phyloP scores from a whole-genome alignment of 768 basidiomycete species.

The Boletus barrowsii region DNA sequence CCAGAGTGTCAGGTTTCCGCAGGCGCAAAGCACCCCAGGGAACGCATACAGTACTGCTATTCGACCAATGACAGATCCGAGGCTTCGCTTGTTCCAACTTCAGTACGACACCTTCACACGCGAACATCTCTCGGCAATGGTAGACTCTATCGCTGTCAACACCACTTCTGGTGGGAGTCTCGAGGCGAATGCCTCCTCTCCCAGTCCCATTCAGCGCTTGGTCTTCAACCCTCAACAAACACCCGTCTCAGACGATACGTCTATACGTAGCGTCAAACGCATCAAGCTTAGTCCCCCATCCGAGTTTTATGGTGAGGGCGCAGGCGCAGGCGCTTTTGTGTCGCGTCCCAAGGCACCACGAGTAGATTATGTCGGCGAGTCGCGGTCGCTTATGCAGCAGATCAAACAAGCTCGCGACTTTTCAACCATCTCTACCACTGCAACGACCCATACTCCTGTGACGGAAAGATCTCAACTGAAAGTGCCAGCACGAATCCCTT shows the following conservation, averaged over 20 bases:
- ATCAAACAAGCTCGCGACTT: conserved; percentile 76
- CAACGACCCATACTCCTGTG: conserved; percentile 36
- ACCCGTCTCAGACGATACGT: conserved; percentile 41
- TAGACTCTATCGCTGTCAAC: conserved; percentile 89
- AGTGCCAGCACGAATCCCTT: not conserved
- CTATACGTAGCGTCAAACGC: conserved; percentile 74
- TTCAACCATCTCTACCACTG: conserved; percentile 68
- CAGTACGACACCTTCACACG: conserved; percentile 96
- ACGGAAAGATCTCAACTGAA: conserved; percentile 11
- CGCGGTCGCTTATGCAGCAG: conserved; percentile 72
- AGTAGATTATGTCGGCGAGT: conserved; percentile 77
- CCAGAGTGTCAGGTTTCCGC: conserved; percentile 39
- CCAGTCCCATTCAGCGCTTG: conserved; percentile 40
- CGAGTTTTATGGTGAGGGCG: conserved; percentile 55
- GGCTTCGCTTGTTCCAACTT: conserved; percentile 85
- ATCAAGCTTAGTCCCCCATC: conserved; percentile 71
- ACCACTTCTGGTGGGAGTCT: conserved; percentile 58
- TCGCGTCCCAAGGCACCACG: conserved; percentile 46
- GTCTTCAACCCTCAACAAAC: conserved; percentile 50
- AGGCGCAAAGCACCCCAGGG: conserved; percentile 62
- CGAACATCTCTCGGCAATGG: conserved; percentile 89
- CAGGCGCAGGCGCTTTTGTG: conserved; percentile 44
- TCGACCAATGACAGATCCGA: conserved; percentile 59
- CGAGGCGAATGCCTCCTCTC: conserved; percentile 41
- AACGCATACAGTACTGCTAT: conserved; percentile 19